Percentiles rank a stretch among this genome's conserved stretches.
phyloP scores from a whole-genome alignment of 495 filamentous ascomycete genomes.

The Cercophora scortea region DNA sequence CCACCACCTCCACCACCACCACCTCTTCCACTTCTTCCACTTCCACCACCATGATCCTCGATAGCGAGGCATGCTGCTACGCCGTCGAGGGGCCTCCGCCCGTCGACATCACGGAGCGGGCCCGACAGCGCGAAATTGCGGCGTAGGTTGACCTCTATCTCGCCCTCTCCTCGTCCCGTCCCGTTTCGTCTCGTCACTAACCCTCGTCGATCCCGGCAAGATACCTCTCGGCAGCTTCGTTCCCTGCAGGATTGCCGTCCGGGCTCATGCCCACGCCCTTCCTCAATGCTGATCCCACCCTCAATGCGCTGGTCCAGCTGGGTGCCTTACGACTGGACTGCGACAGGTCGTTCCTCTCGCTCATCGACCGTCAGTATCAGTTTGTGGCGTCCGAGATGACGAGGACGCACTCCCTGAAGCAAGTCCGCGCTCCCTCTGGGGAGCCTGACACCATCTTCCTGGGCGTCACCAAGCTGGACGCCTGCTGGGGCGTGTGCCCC shows the following conservation, averaged over 20 bases:
- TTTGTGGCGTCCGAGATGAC: conserved; percentile 34
- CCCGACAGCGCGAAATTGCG: background rate
- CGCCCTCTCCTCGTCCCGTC: background rate
- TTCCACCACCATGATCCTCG: no score
- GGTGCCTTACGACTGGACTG: conserved; percentile 30
- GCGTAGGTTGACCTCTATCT: background rate
- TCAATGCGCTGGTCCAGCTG: conserved; percentile 38
- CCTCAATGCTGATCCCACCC: conserved; percentile 25
- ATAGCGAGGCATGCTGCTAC: no score
- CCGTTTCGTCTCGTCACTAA: background rate
- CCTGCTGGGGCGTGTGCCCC: conserved; percentile 21
- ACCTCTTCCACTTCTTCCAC: no score
- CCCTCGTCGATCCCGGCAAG: background rate
- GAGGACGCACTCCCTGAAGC: conserved; percentile 12
- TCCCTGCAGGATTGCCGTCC: conserved; percentile 13
- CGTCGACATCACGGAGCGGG: background rate
- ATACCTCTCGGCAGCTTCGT: conserved; percentile 19
- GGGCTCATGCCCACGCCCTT: conserved; percentile 2
- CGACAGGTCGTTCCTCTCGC: conserved; percentile 30
- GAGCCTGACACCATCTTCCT: conserved; percentile 15
- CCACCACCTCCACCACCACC: no score
- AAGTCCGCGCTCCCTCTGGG: conserved; percentile 3
- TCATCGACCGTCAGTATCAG: conserved; percentile 28
- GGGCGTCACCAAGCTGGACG: conserved; percentile 19
- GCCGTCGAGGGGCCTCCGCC: no score